Base-by-base conservation (phyloP, 345 rosid genomes). In the Melaleuca quinquenervia region DNA sequence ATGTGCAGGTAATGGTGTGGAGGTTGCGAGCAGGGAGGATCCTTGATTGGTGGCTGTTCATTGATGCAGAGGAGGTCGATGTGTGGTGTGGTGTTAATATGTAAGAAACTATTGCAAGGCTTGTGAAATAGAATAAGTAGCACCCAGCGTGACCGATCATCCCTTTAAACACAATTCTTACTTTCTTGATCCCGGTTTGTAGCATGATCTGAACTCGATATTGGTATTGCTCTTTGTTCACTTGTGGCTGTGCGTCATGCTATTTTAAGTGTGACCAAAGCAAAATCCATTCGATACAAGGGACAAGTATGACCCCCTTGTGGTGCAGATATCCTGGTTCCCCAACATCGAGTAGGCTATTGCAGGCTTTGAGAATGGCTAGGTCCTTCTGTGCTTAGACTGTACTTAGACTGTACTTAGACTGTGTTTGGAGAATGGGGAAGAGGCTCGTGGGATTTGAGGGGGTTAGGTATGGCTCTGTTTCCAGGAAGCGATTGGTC, bases 1-100 rank as follows among this genome's bases (percentile, higher is more conserved):
- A 15, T 27, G 58, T 84, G 87, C 96, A 96, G 99, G 99, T 50
- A 96, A 97, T 29, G 99, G 98, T 48, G 89, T 97, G 92, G 99
- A 96, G 90, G 96, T 96, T 44, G 96, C 98, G 3, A 92, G 96
- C 85, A 89, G 90, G 32, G 95, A 85, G 56, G 89, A 56, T 85
- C 62, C 89, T 58, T 87, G 82, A 45, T 36, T 36, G 78, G 76
- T 5, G 78, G 48, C 36, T 4, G 24, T 18, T 32, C 3, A 1
- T 70, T 3, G 3, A 32, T 8, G 48, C 2, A 32, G 78, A 18
- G 48, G 13, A 70, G 26, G 13, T 70, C 7, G 3, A 21, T 24
- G 18, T 36, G 78, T 70, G 48, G 48, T 70, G 48, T 70, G 78
- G 26, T 4, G 26, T 4, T 8, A 1, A 24, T 70, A 18, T 70